These are phyloP conservation scores for Trichoderma pleuroti DNA, from an alignment of 2,329 filamentous ascomycete species.

Conservation along the genomic window DNA sequence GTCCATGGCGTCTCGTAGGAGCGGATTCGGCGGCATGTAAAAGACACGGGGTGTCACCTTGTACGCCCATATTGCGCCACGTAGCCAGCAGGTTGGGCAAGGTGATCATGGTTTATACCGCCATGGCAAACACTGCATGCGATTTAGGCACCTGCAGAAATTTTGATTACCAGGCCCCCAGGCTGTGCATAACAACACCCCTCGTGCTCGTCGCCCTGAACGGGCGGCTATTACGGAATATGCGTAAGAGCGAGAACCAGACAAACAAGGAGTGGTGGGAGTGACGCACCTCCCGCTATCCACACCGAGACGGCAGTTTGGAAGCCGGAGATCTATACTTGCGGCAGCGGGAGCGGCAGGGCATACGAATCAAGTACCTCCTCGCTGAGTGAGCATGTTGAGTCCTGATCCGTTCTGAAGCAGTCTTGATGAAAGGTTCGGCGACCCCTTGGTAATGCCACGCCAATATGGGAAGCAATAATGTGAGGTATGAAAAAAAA, in stretches of 20 bases:
- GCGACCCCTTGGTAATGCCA: background rate
- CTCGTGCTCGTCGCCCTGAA: background rate
- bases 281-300: background rate
- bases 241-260: background rate
- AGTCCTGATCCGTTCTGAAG: background rate
- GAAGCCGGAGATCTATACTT: constrained; percentile 3
- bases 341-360: background rate
- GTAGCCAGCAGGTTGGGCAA: background rate
- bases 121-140: background rate
- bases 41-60: background rate
- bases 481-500: background rate
- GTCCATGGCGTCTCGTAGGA: background rate
- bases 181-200: background rate
- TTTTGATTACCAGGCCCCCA: background rate
- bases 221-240: background rate
- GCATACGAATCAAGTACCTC: background rate
- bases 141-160: background rate
- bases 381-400: background rate
- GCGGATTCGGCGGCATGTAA: background rate
- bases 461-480: background rate
- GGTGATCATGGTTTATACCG: background rate
- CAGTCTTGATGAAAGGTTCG: background rate
- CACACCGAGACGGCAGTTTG: background rate
- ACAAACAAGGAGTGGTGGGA: background rate
- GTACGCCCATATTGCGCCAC: background rate